phyloP scores from a whole-genome alignment of 495 filamentous ascomycete genomes.

The Neurospora sp. region DNA sequence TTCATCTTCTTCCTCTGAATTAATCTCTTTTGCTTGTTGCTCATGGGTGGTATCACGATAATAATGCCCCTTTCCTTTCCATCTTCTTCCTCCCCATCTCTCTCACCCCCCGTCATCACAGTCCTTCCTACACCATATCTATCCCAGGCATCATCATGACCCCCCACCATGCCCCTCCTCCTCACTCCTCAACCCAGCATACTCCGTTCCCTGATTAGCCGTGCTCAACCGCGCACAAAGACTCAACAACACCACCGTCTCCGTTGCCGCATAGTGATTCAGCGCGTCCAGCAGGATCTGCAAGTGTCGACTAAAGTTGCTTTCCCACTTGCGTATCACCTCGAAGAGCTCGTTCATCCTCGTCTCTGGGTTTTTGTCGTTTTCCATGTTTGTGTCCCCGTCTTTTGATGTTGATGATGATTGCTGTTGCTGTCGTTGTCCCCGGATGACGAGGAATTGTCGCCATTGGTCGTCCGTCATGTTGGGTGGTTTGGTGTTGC shows the following conservation, averaged over 20 bases:
- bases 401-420: background rate
- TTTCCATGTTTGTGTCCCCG: background rate
- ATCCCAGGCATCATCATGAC: background rate
- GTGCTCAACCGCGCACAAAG: constrained; percentile 70
- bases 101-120: background rate
- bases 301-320: constrained; percentile 81
- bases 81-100: background rate
- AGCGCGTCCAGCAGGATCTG: constrained; percentile 86
- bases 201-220: constrained; percentile 58
- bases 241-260: constrained; percentile 87
- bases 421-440: background rate
- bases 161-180: constrained; percentile 31
- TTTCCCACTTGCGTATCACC: constrained; percentile 76
- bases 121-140: background rate
- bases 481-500: constrained; percentile 36
- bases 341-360: constrained; percentile 66
- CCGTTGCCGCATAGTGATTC: constrained; percentile 94
- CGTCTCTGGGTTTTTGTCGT: background rate
- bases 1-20: background rate
- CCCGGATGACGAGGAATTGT: constrained; percentile 31
- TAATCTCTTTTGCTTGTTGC: background rate
- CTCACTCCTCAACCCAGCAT: constrained; percentile 35
- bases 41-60: background rate
- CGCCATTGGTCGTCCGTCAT: constrained; percentile 46
- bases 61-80: background rate